Percentiles rank a stretch among this genome's conserved stretches.
Conservation (phyloP, 202 grass and related monocot species). For the Bolboschoenoplectus hybrid region DNA sequence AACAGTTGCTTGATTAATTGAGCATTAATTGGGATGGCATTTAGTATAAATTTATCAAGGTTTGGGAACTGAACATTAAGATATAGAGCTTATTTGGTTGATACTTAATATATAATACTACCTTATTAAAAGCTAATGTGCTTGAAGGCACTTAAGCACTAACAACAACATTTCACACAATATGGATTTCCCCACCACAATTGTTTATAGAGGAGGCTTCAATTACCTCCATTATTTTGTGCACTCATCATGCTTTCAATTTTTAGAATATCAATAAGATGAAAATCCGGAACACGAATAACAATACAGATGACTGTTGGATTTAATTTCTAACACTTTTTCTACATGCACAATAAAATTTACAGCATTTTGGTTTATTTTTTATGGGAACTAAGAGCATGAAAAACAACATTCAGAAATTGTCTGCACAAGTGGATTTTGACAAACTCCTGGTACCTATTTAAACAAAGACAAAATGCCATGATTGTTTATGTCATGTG, state of each 20-base stretch:
- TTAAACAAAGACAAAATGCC: background rate
- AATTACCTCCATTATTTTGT: background rate
- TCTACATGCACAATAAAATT: conserved; percentile 11
- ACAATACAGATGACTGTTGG: background rate
- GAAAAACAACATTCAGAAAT: background rate
- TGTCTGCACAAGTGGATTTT: background rate
- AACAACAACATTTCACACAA: background rate
- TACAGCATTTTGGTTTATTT: background rate
- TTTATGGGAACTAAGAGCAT: background rate
- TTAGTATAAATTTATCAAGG: conserved; percentile 16
- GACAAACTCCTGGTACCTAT: background rate
- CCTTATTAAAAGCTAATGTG: background rate
- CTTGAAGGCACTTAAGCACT: background rate
- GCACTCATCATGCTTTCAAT: background rate
- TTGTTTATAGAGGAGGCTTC: background rate
- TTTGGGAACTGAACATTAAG: background rate
- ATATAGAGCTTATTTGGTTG: background rate
- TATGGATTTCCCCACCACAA: background rate
- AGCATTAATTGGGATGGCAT: background rate
- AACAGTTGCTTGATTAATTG: conserved; percentile 3
- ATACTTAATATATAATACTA: conserved; percentile 4
- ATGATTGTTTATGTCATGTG: background rate
- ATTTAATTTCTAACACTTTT: conserved; percentile 9
- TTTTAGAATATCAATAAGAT: conserved; percentile 9
- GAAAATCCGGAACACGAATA: background rate